A percentile compares a stretch with the other conserved stretches of the same genome.
Conservation (phyloP, 2,329 filamentous ascomycete species). For the Hymenoscyphus infarciens region DNA sequence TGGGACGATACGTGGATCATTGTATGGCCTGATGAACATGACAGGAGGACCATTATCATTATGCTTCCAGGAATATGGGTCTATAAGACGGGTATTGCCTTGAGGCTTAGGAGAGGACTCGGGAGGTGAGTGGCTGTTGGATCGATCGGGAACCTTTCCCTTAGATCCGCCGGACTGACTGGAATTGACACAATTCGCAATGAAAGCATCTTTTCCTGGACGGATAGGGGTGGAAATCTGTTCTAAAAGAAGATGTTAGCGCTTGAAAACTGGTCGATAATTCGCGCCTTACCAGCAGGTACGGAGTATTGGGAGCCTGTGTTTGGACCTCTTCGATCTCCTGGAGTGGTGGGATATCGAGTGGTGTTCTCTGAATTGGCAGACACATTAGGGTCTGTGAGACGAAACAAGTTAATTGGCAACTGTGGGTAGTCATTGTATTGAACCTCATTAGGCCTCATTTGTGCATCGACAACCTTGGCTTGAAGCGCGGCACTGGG, state of each 20-base stretch:
- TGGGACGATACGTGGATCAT: neutral
- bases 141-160: neutral
- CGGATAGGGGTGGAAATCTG: neutral
- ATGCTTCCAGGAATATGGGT: neutral
- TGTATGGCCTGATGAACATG: neutral
- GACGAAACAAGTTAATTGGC: neutral
- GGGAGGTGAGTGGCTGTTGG: neutral
- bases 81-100: too few species aligned
- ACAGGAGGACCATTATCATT: neutral
- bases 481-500: neutral
- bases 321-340: neutral
- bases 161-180: neutral
- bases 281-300: neutral
- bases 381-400: neutral
- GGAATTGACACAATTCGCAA: neutral
- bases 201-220: neutral
- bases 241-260: neutral
- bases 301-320: neutral
- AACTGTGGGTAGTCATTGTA: neutral
- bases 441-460: neutral
- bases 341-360: neutral
- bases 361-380: neutral
- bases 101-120: too few species aligned
- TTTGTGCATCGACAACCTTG: neutral
- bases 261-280: too few species aligned